Base-by-base conservation (phyloP, 2,329 filamentous ascomycete genomes). In the Microdochium nivale region DNA sequence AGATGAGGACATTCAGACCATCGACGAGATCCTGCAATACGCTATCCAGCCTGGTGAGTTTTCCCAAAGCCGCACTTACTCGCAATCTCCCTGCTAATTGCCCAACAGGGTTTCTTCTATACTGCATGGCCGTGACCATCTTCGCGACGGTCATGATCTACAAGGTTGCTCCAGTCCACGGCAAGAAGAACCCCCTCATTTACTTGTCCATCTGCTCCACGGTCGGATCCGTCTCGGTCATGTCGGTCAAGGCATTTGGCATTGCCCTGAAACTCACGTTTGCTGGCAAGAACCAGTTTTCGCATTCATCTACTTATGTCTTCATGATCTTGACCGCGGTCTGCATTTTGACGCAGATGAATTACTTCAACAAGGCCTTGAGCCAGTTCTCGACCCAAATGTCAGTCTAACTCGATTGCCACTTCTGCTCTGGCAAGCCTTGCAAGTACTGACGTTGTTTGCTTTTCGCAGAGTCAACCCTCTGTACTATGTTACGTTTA, bases 291-390 rank as follows among this genome's bases (percentile, higher is more conserved):
- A 99, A 99, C 70, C 94, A 99, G 69, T 96, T 99, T 69, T 83
- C 82, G 4, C 89, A 95, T 61, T 89, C 95, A 2, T 96, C 90
- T 49, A 99, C 95, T 54, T 99, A 99, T 62, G 91, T 96, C 56
- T 99, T 99, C 68, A 85, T 92, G 70, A 96, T 99, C 58, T 82
- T 97, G 58, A 94, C 91, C 0, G 78, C 79, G 2, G 89, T 96
- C 57, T 99, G 94, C 75, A 97, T 99, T 65, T 70, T 99, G 59
- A 96, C 91, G 9, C 94, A 99, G 76, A 97, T 99, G 94, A 99
- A 99, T 71, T 99, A 99, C 71, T 96, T 99, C 72, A 99, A 99
- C 78, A 99, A 99, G 71, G 94, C 94, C 8, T 75, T 99, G 54
- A 95, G 90, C 69, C 90, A 95, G 63, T 99, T 97, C 71, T 92